These are phyloP conservation scores for Candida oleophila DNA, from an alignment of 805 yeast genomes.

Conservation along the genomic window DNA sequence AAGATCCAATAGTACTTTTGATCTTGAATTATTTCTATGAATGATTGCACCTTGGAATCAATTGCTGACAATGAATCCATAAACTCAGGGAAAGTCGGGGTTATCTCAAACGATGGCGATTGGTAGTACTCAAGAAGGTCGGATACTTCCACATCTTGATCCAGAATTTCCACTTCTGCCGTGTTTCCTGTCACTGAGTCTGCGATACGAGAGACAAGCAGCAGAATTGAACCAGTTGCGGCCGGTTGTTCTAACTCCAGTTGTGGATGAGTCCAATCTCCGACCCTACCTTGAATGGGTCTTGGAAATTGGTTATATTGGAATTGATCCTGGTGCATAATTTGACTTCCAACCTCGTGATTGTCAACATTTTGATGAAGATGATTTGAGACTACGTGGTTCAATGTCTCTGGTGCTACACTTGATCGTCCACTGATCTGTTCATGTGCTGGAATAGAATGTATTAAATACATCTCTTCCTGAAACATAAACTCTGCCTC, in stretches of 20 bases:
- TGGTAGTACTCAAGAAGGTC: background rate
- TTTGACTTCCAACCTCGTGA: background rate
- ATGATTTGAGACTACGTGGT: background rate
- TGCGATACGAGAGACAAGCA: background rate
- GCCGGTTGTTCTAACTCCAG: background rate
- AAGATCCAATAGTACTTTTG: conserved; percentile 39
- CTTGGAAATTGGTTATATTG: background rate
- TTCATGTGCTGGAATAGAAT: background rate
- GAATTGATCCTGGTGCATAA: background rate
- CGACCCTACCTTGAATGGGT: background rate
- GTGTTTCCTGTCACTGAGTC: background rate
- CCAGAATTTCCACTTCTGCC: background rate
- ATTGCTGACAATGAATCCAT: background rate
- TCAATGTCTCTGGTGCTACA: background rate
- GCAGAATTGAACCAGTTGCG: no score
- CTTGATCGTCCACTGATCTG: background rate
- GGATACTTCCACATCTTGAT: background rate
- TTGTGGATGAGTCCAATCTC: background rate
- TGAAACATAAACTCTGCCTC: conserved; percentile 32
- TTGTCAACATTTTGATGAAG: background rate
- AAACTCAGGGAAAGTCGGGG: background rate
- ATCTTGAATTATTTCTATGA: conserved; percentile 25
- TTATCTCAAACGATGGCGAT: background rate
- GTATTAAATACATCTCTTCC: conserved; percentile 1
- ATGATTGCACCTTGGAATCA: conserved; percentile 12